phyloP scores from a whole-genome alignment of 2,329 filamentous ascomycete genomes.

The Paradendryphiella salina region DNA sequence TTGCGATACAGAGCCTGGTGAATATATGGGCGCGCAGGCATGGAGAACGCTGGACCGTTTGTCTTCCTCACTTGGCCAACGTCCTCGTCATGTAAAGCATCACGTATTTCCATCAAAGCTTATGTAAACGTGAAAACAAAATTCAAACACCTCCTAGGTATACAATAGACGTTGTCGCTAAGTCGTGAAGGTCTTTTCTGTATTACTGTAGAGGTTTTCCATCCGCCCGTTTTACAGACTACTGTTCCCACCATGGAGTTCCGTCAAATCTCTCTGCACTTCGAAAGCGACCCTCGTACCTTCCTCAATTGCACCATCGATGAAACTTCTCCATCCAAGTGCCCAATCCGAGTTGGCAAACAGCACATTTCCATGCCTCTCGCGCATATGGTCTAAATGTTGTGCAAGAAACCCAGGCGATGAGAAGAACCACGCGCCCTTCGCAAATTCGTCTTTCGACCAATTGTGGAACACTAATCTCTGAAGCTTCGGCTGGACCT shows the following conservation, averaged over 20 bases:
- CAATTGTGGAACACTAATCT: constrained; percentile 54
- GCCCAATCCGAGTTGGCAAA: constrained; percentile 58
- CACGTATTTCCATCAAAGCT: no score
- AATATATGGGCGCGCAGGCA: constrained; percentile 16
- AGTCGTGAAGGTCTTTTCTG: no score
- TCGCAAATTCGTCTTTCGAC: constrained; percentile 53
- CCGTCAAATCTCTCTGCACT: constrained; percentile 24
- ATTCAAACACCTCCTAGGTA: no score
- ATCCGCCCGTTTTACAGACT: no score
- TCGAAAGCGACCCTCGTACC: constrained; percentile 46
- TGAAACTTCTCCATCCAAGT: constrained; percentile 55
- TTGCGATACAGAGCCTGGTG: constrained; percentile 16
- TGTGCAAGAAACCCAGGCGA: constrained; percentile 45
- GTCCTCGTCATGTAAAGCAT: neutral
- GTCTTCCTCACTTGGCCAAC: neutral
- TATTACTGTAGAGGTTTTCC: no score
- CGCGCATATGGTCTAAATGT: constrained; percentile 49
- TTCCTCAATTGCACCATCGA: constrained; percentile 56
- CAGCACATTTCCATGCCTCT: constrained; percentile 50
- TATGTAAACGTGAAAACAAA: no score
- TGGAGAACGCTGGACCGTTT: constrained; percentile 15
- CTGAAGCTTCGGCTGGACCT: constrained; percentile 10
- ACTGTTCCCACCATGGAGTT: no score
- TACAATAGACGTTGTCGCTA: no score
- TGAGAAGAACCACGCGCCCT: constrained; percentile 46